Evolutionary conservation across 1,284 basidiomycete species (phyloP).

Genomic region (Ganoderma lingzhi): DNA sequence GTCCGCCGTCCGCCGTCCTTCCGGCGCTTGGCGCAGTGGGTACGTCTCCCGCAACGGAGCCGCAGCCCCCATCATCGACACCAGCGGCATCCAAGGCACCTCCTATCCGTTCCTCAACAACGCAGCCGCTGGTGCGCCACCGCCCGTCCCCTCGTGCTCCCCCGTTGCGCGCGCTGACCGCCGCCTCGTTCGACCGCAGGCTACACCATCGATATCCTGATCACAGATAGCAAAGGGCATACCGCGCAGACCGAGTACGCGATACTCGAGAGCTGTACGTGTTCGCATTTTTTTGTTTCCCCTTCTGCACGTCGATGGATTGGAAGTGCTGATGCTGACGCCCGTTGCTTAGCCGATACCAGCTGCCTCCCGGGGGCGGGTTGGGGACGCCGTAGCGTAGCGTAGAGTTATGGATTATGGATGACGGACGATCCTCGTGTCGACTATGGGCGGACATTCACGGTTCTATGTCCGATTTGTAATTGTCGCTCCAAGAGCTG

Average conservation of each 20-base stretch:
- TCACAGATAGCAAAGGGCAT: neutral
- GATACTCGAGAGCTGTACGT: neutral
- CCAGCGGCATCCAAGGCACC: neutral
- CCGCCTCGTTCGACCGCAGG: neutral
- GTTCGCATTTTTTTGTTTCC: no score
- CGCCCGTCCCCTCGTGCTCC: no score
- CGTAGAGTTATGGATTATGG: no score
- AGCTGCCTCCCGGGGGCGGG: no score
- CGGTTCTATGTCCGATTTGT: no score
- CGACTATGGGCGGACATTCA: no score
- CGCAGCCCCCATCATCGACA: neutral
- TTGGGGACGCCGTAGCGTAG: no score
- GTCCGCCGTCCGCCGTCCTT: neutral
- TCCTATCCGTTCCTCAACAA: neutral
- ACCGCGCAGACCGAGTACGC: neutral
- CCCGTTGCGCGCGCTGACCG: neutral
- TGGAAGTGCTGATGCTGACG: no score
- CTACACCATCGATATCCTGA: neutral
- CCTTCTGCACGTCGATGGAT: no score
- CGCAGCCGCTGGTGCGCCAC: neutral
- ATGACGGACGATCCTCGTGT: no score
- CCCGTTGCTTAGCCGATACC: no score
- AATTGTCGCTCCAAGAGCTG: no score
- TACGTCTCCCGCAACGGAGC: neutral
- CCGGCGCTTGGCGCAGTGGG: neutral